Evolutionary conservation across 768 basidiomycete genomes (phyloP).

Genomic region (Phylloporus sp.): DNA sequence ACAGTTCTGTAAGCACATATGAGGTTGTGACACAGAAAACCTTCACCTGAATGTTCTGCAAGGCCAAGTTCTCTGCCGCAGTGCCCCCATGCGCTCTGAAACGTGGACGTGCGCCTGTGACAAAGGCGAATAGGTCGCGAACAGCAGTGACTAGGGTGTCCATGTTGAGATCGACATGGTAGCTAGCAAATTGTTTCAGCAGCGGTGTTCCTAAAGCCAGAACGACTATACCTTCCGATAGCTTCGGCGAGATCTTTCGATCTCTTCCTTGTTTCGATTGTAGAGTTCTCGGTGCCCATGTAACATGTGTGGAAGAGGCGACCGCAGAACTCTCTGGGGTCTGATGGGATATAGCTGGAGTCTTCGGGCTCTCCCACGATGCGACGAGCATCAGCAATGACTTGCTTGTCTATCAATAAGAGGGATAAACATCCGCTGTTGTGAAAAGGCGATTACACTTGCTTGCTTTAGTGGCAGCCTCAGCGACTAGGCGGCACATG

Average conservation of each 20-base stretch:
- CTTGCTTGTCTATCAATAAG: constrained; percentile 59
- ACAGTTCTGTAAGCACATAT: neutral
- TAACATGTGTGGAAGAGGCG: constrained; percentile 97
- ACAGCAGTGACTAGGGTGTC: constrained; percentile 85
- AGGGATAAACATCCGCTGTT: neutral
- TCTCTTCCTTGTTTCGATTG: constrained; percentile 74
- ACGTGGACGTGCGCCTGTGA: constrained; percentile 68
- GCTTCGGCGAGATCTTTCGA: constrained; percentile 85
- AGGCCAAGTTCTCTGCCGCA: constrained; percentile 85
- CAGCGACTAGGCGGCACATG: constrained; percentile 89
- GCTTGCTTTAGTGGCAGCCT: constrained; percentile 76
- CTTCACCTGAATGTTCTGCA: constrained; percentile 91
- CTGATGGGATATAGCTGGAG: constrained; percentile 79
- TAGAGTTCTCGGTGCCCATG: constrained; percentile 98
- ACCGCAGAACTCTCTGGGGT: constrained; percentile 80
- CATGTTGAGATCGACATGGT: constrained; percentile 96
- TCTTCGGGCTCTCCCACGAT: constrained; percentile 81
- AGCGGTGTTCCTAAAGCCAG: neutral
- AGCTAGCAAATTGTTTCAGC: constrained; percentile 43
- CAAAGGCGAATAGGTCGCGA: constrained; percentile 74
- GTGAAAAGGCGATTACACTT: constrained; percentile 15
- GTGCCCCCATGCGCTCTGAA: constrained; percentile 88
- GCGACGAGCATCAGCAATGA: constrained; percentile 86
- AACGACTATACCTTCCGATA: constrained; percentile 71
- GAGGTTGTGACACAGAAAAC: neutral